Conservation (phyloP, 257 asterid genomes). For the Pogostemon cablin region DNA sequence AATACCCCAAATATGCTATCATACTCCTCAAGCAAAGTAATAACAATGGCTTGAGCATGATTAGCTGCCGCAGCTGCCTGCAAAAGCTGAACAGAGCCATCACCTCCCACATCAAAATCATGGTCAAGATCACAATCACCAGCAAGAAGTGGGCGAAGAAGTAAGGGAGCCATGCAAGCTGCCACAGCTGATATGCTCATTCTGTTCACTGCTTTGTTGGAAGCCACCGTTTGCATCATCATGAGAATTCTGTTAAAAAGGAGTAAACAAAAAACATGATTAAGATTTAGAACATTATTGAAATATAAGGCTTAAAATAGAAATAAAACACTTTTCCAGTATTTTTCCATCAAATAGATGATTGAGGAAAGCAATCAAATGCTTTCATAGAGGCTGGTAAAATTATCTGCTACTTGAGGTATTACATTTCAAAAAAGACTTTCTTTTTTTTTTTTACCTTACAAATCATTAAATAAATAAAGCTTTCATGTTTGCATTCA, state of each 20-base stretch:
- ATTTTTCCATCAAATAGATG: no score
- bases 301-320: not conserved
- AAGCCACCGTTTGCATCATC: conserved; percentile 91
- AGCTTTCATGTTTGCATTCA: no score
- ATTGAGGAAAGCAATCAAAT: no score
- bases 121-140: conserved; percentile 93
- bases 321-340: no score
- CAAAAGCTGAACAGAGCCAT: conserved; percentile 85
- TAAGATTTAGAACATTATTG: conserved; percentile 5
- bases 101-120: conserved; percentile 75
- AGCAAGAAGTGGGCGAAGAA: conserved; percentile 95
- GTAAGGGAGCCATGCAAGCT: conserved; percentile 99
- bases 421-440: no score
- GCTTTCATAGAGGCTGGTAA: no score
- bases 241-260: conserved; percentile 71
- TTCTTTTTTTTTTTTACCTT: no score
- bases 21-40: conserved; percentile 92
- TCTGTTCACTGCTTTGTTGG: conserved; percentile 74
- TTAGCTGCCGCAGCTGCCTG: conserved; percentile 99
- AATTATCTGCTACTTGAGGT: no score
- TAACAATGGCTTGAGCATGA: conserved; percentile 97
- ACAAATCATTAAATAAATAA: no score
- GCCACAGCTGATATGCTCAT: conserved; percentile 99
- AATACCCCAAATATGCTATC: conserved; percentile 85
- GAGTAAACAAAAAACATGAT: conserved; percentile 27